phyloP scores from a whole-genome alignment of 495 filamentous ascomycete genomes.

The Podospora comata region DNA sequence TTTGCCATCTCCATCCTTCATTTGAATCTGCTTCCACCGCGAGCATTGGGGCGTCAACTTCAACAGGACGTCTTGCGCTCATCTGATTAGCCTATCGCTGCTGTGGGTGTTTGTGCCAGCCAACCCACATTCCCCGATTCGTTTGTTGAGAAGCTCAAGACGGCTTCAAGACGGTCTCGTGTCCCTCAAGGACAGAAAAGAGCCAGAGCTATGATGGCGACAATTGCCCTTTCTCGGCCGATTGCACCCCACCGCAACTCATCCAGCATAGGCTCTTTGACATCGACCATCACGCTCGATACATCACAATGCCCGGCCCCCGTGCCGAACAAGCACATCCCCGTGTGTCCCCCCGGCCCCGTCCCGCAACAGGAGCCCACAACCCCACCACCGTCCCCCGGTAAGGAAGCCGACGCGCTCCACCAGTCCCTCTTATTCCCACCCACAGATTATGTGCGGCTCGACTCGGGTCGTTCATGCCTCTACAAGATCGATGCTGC shows the following conservation, averaged over 20 bases:
- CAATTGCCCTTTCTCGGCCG: constrained; percentile 52
- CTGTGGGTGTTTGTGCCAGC: background rate
- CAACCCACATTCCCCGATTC: background rate
- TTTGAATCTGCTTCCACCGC: background rate
- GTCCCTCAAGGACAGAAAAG: background rate
- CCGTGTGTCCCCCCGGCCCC: constrained; percentile 76
- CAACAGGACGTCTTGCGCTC: background rate
- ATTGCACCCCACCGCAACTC: constrained; percentile 47
- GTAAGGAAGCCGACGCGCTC: constrained; percentile 47
- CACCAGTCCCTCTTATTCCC: constrained; percentile 69
- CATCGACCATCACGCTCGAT: constrained; percentile 51
- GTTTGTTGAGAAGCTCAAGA: background rate
- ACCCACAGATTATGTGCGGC: constrained; percentile 56
- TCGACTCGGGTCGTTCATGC: constrained; percentile 55
- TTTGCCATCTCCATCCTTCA: background rate
- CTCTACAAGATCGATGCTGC: constrained; percentile 71
- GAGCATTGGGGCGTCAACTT: background rate
- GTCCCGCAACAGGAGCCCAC: constrained; percentile 57
- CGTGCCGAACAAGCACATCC: constrained; percentile 88
- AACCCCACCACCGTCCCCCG: constrained; percentile 65
- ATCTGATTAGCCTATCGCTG: background rate
- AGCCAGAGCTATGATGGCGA: constrained; percentile 41
- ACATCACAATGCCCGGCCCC: constrained; percentile 46
- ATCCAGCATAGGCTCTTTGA: constrained; percentile 46
- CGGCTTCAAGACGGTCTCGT: background rate